Evolutionary conservation across 2,329 filamentous ascomycete genomes (phyloP), one percentile per base, ranked within the genome.

Genomic region (Fusarium luffae): DNA sequence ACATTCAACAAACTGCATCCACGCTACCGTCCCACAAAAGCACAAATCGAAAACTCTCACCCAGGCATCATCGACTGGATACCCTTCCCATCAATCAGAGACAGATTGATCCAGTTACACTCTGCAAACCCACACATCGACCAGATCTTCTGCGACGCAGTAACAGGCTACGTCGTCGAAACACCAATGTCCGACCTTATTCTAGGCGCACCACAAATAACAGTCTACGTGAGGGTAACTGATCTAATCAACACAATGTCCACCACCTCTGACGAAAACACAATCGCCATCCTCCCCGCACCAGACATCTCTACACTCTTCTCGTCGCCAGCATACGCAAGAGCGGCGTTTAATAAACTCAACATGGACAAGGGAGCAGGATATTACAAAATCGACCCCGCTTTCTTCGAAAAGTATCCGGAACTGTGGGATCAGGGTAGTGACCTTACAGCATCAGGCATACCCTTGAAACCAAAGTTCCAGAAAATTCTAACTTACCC

Each of bases 371-470:
- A 69, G 7, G 77, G 77, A 14, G 77, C 76, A 2, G 71, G 70
- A 7, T 75, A 75, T 19, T 78, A 78, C 67, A 78, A 78, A 47
- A 78, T 78, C 13, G 77, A 78, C 52, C 77, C 77, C 10, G 75
- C 69, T 4, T 78, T 78, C 51, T 78, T 72, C 42, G 73, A 61
- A 14, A 78, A 77, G 19, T 78, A 78, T 41, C 77, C 77, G 2
- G 77, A 78, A 32, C 71, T 78, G 3, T 77, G 71, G 54, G 74
- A 78, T 52, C 67, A 64, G 8, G 58, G 66, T 9, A 72, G 64
- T 28, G 69, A 75, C 40, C 50, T 78, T 21, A 75, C 71, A 3
- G 76, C 77, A 3, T 63, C 49, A 12, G 76, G 76, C 4, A 76
- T 78, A 3, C 77, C 76, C 6, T 62, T 78, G 12, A 77, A 74